These are phyloP conservation scores for Echria macrotheca DNA, from an alignment of 495 filamentous ascomycete genomes.

Conservation along the genomic window DNA sequence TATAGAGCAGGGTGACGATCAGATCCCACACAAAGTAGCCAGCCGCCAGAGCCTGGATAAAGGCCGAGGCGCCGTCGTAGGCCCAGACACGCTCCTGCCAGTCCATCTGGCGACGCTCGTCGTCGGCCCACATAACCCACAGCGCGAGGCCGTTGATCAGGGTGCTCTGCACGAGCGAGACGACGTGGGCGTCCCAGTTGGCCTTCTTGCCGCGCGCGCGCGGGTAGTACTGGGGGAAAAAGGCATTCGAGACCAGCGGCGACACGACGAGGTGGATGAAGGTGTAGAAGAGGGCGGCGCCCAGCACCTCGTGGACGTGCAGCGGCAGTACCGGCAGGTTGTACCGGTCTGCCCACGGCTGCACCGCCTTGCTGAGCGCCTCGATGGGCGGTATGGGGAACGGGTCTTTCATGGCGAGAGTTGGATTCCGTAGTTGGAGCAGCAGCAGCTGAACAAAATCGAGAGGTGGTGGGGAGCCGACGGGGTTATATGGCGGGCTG, in stretches of 20 bases:
- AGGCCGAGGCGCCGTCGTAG: slow-evolving; percentile 74
- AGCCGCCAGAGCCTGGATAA: slow-evolving; percentile 76
- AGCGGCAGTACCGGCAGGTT: slow-evolving; percentile 66
- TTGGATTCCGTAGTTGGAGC: too few relatives aligned
- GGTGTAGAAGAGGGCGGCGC: slow-evolving; percentile 70
- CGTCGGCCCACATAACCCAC: slow-evolving; percentile 76
- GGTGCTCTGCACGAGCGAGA: slow-evolving; percentile 79
- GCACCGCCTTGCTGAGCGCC: slow-evolving; percentile 45
- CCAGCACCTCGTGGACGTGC: slow-evolving; percentile 83
- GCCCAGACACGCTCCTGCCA: slow-evolving; percentile 78
- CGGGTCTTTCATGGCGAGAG: slow-evolving; percentile 64
- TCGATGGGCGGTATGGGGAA: slow-evolving; percentile 58
- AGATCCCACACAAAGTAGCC: slow-evolving; percentile 98
- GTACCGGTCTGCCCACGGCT: slow-evolving; percentile 55
- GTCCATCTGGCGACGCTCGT: slow-evolving; percentile 68
- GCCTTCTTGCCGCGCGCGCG: slow-evolving; percentile 59
- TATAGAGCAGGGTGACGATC: slow-evolving; percentile 61
- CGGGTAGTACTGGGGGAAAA: slow-evolving; percentile 71
- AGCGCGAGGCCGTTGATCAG: slow-evolving; percentile 74
- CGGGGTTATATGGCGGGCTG: too few relatives aligned
- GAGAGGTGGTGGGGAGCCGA: too few relatives aligned
- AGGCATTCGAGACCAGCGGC: slow-evolving; percentile 59
- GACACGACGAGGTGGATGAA: slow-evolving; percentile 68
- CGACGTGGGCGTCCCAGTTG: slow-evolving; percentile 97
- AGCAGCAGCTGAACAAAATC: too few relatives aligned